Conservation (phyloP, 192 early-diverging fungal species). For the Dissophora globulifera region DNA sequence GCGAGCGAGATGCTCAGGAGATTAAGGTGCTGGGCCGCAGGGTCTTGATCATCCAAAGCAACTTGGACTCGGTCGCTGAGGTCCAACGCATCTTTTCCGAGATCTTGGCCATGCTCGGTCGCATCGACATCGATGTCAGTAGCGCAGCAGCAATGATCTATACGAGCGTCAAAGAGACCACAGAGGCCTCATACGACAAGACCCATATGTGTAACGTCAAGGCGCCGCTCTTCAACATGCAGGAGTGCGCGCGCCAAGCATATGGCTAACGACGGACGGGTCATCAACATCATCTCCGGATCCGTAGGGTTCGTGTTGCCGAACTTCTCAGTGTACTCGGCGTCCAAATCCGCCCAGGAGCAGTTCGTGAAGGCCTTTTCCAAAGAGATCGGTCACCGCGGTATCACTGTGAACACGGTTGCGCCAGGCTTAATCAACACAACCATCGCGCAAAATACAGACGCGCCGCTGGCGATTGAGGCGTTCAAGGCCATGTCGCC, state of each 20-base stretch:
- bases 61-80: constrained; percentile 28
- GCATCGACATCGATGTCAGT: constrained; percentile 55
- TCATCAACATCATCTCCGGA: constrained; percentile 53
- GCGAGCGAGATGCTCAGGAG: constrained; percentile 19
- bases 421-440: constrained; percentile 54
- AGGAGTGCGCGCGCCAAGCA: constrained; percentile 47
- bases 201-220: constrained; percentile 49
- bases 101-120: constrained; percentile 29
- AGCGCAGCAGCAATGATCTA: constrained; percentile 48
- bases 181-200: constrained; percentile 50
- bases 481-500: constrained; percentile 23
- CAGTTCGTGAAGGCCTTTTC: constrained; percentile 46
- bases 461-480: constrained; percentile 32
- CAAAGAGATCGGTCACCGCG: constrained; percentile 40
- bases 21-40: constrained; percentile 44
- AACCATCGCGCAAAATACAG: constrained; percentile 48
- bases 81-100: constrained; percentile 43
- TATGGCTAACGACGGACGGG: constrained; percentile 49
- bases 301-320: constrained; percentile 32
- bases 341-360: constrained; percentile 49
- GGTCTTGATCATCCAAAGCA: constrained; percentile 44
- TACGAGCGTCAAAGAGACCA: constrained; percentile 36
- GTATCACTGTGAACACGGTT: constrained; percentile 54
- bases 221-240: constrained; percentile 54
- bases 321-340: constrained; percentile 43